A percentile compares a stretch with the other conserved stretches of the same genome.
phyloP scores from a whole-genome alignment of 1,284 basidiomycete genomes.

The Malassezia arunalokei region DNA sequence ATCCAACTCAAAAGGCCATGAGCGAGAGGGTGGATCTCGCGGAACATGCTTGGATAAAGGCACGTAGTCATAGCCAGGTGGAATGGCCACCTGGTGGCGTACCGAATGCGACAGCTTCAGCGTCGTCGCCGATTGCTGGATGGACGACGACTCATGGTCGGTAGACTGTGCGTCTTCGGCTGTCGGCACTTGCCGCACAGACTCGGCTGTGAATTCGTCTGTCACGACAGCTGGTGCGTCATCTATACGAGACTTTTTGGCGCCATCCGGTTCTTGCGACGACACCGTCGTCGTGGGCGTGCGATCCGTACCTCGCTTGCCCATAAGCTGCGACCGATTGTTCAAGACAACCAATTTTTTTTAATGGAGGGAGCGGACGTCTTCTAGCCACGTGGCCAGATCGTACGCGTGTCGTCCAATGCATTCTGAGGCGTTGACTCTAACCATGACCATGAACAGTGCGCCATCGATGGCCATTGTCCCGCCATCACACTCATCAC shows the following conservation, averaged over 20 bases:
- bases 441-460: not conserved
- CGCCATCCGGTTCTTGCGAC: not conserved
- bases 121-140: conserved; percentile 17
- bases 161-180: not conserved
- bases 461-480: conserved; percentile 21
- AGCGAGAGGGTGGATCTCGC: conserved; percentile 73
- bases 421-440: too few species aligned
- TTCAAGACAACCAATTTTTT: too few species aligned
- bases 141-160: conserved; percentile 6
- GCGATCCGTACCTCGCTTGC: not conserved
- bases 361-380: too few species aligned
- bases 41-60: conserved; percentile 87
- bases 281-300: not conserved
- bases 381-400: too few species aligned
- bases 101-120: conserved; percentile 50
- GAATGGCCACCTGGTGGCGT: conserved; percentile 87
- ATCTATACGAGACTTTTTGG: conserved; percentile 17
- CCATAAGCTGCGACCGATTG: not conserved
- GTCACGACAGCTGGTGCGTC: conserved; percentile 28
- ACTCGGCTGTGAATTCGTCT: conserved; percentile 30
- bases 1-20: conserved; percentile 92
- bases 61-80: conserved; percentile 77
- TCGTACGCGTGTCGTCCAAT: too few species aligned
- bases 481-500: conserved; percentile 18
- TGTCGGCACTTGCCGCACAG: conserved; percentile 16